Evolutionary conservation across 305 asterid species (phyloP).

Genomic region (Solanum hybrid): DNA sequence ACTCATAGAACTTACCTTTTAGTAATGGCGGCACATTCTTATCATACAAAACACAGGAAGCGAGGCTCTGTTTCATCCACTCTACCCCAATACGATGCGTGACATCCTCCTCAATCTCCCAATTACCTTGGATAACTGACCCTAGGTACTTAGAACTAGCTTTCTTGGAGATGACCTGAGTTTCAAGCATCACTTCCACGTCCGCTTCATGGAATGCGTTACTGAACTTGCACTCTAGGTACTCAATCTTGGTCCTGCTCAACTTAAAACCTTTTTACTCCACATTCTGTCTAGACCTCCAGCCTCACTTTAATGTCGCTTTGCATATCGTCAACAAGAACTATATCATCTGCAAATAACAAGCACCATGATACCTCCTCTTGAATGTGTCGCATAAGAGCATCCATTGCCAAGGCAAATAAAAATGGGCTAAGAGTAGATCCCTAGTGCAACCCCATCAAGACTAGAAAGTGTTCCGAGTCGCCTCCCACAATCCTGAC

Average conservation of each 20-base stretch:
- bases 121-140: not conserved
- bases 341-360: not conserved
- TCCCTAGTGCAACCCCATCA: not conserved
- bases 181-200: not conserved
- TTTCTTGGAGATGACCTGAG: not conserved
- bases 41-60: not conserved
- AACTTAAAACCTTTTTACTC: not conserved
- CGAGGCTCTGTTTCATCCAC: not conserved
- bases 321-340: not conserved
- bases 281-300: not conserved
- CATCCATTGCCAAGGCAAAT: not conserved
- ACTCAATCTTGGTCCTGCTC: not conserved
- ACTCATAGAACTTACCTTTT: not conserved
- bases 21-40: not conserved
- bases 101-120: not conserved
- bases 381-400: not conserved
- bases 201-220: not conserved
- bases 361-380: not conserved
- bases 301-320: not conserved
- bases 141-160: not conserved
- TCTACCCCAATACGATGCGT: not conserved
- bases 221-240: not conserved
- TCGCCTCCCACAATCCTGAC: not conserved
- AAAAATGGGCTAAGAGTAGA: not conserved
- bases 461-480: not conserved